Base-by-base conservation (phyloP, 441 rosid genomes). In the Pelargonium myrrhifolium region DNA sequence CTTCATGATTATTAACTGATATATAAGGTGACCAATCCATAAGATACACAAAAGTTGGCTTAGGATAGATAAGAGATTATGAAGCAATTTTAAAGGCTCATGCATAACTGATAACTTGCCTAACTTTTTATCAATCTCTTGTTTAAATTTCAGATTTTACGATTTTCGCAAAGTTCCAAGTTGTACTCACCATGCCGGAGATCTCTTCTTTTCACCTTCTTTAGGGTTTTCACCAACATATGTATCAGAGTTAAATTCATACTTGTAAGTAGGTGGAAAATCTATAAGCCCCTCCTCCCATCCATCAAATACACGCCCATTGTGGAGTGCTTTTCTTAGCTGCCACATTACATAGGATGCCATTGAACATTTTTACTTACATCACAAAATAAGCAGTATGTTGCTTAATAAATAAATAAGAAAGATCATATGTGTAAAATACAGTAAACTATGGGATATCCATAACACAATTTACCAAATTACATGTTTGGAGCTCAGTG, bases 251-350 rank as follows among this genome's bases (percentile, higher is more conserved):
- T 92, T 87, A 35, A 86, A 80, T 81, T 92, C 96, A 12, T 92
- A 92, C 55, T 95, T 95, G 81, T 95, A 95, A 18, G 99, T 92
- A 9, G 98, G 99, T 22, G 98, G 89, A 71, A 95, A 95, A 66
- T 82, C 75, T 74, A 92, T 90, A 9, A 62, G 22, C 22, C 99
- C 99, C 82, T 95, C 99, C 72, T 65, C 85, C 99, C 99, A 95
- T 80, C 96, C 98, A 53, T 85, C 87, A 61, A 95, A 95, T n/a
- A 86, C 96, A 80, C 74, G 93, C 9, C 98, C 99, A 26, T 77
- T 73, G 40, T 77, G 72, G 53, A 92, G 82, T 81, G 86, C 99
- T 78, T 80, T 83, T 77, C 70, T 83, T 69, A 92, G 83, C 99
- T 95, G 86, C 62, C 79, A 71, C 37, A 62, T 68, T 62, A 47